Conservation (phyloP, 352 stramenopile species). For the Pythium biforme region DNA sequence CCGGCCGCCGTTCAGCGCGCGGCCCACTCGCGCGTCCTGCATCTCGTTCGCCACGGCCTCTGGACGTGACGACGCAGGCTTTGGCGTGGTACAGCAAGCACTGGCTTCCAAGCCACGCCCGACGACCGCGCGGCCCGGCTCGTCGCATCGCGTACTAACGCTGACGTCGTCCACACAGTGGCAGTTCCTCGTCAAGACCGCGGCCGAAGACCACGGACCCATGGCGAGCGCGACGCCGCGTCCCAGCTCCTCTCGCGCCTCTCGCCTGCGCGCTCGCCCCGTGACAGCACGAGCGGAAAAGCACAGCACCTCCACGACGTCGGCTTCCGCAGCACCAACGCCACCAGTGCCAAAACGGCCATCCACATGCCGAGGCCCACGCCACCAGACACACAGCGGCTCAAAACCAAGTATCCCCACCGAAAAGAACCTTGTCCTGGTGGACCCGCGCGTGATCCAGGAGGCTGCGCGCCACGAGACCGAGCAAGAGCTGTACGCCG, state of each 20-base stretch:
- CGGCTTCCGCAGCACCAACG: neutral
- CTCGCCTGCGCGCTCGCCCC: constrained; percentile 11
- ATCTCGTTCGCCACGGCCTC: constrained; percentile 21
- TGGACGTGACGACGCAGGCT: constrained; percentile 7
- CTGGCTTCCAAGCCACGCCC: neutral
- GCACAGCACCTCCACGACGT: neutral
- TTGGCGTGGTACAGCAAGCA: neutral
- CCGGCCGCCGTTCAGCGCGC: constrained; percentile 13
- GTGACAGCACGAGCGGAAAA: constrained; percentile 10
- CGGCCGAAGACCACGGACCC: neutral
- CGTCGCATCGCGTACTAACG: constrained; percentile 13
- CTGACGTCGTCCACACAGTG: constrained; percentile 21
- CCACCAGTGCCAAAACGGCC: constrained; percentile 7
- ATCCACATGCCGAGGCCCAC: constrained; percentile 14
- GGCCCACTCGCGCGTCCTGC: constrained; percentile 7
- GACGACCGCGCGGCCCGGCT: constrained; percentile 8
- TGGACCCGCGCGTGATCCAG: constrained; percentile 32
- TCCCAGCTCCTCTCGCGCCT: neutral
- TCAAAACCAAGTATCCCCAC: neutral
- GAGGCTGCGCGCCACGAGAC: constrained; percentile 42
- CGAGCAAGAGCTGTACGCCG: constrained; percentile 43
- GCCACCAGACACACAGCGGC: neutral
- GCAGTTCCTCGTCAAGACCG: constrained; percentile 23
- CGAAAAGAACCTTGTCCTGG: neutral
- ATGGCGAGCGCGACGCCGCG: neutral